Evolutionary conservation across 306 rosid genomes (phyloP), one percentile per base, ranked within the genome.

Genomic region (Vigna trinervia): DNA sequence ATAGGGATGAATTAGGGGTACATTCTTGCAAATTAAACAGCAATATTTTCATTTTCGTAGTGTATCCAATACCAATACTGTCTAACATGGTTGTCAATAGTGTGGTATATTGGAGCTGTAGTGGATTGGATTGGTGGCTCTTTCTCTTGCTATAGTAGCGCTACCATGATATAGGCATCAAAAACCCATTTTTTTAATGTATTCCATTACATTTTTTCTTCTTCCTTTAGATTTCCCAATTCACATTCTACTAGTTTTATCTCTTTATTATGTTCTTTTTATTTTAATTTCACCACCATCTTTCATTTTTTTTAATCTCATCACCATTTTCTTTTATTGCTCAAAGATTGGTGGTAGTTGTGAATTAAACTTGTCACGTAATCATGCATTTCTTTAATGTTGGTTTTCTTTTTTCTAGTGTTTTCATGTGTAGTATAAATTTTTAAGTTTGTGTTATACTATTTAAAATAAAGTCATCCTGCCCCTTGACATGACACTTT

Each of bases 1-100:
- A 28, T 47, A 17, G 34, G 19, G 3, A 41, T 47, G 72, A 45
- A 46, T 66, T 79, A 46, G 50, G 53, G 45, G 17, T 54, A 56
- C 20, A n/a, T 61, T 46, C 38, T 34, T 71, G 34, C 60, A 20
- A 34, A 62, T 8, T 20, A 62, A 61, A 43, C 23, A 36, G 13
- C 45, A 15, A 12, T 61, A 41, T 10, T 15, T 61, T 46, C 68
- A 61, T 34, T 32, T 61, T 15, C 68, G 34, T 61, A 20, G 8
- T 32, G 12, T 32, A 6, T n/a, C 13, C 23, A 8, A 62, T 36
- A n/a, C 6, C n/a, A 6, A 61, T 14, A 61, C 3, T 58, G n/a
- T 58, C 39, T 1, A 59, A 12, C 11, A 59, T 28, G 0, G 61
- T 20, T 26, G 65, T 59, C 38, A 26, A 59, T 59, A 12, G 65